Conservation (phyloP, 176 grass and related monocot species). For the Chloris gayana region DNA sequence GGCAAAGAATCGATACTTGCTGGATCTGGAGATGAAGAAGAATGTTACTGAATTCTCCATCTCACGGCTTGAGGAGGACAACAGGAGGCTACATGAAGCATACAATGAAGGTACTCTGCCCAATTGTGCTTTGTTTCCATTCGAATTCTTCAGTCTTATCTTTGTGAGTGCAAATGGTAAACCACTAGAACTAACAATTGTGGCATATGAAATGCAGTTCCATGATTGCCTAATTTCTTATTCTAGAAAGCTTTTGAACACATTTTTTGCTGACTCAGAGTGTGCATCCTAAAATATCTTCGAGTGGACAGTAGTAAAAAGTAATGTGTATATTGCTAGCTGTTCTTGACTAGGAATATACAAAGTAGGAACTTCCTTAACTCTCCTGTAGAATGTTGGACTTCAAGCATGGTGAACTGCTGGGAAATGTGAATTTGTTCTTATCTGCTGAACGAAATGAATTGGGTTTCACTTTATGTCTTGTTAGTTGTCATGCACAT, state of each 20-base stretch:
- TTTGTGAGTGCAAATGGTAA: neutral
- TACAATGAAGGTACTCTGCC: slow-evolving; percentile 67
- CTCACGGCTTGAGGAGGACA: slow-evolving; percentile 54
- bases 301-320: neutral
- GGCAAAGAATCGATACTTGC: slow-evolving; percentile 63
- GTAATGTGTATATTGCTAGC: slow-evolving; percentile 17
- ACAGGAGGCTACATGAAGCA: slow-evolving; percentile 60
- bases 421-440: neutral
- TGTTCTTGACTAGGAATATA: neutral
- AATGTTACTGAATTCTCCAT: slow-evolving; percentile 62
- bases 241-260: slow-evolving; percentile 18
- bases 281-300: neutral
- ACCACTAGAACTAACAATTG: slow-evolving; percentile 1
- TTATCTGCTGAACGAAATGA: neutral
- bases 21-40: slow-evolving; percentile 76
- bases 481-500: neutral
- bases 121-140: slow-evolving; percentile 13
- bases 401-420: neutral
- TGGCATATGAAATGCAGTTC: neutral
- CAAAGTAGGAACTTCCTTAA: neutral
- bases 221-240: slow-evolving; percentile 1
- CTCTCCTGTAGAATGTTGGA: slow-evolving; percentile 12
- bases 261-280: slow-evolving; percentile 1
- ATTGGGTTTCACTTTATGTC: neutral
- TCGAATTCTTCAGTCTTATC: neutral